Percentiles rank a stretch among this genome's conserved stretches.
Evolutionary conservation across 345 rosid species (phyloP).

Genomic region (Linum trigynum): DNA sequence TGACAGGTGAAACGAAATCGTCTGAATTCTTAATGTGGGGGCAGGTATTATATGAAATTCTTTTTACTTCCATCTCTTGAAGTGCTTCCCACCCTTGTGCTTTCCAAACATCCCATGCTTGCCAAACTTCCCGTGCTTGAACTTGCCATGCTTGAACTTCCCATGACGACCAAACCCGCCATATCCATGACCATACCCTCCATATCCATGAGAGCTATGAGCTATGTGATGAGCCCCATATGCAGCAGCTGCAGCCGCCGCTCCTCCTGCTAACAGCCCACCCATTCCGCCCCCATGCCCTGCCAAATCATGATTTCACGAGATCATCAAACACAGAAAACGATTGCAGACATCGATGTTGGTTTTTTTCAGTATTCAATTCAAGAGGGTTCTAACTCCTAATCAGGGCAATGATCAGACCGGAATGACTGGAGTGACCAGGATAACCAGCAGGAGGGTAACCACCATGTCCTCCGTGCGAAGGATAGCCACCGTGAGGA

Average conservation of each 20-base stretch:
- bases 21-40: too few relatives aligned
- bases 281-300: conserved; percentile 51
- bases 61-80: conserved; percentile 38
- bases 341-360: not conserved
- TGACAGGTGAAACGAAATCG: too few relatives aligned
- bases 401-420: conserved; percentile 7
- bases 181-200: conserved; percentile 17
- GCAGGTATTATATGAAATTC: not conserved
- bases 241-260: conserved; percentile 60
- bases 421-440: conserved; percentile 31
- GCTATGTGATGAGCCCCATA: conserved; percentile 59
- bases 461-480: conserved; percentile 8
- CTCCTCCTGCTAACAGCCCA: conserved; percentile 59
- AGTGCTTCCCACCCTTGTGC: conserved; percentile 41
- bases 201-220: conserved; percentile 35
- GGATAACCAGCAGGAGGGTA: conserved; percentile 40
- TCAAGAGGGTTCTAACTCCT: not conserved
- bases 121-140: conserved; percentile 54
- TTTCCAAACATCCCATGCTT: conserved; percentile 61
- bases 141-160: conserved; percentile 37
- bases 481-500: conserved; percentile 18
- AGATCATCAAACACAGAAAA: not conserved
- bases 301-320: conserved; percentile 2
- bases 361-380: not conserved
- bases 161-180: conserved; percentile 21